Base-by-base conservation (phyloP, 352 stramenopile species). In the Phytophthora macrochlamydospora region DNA sequence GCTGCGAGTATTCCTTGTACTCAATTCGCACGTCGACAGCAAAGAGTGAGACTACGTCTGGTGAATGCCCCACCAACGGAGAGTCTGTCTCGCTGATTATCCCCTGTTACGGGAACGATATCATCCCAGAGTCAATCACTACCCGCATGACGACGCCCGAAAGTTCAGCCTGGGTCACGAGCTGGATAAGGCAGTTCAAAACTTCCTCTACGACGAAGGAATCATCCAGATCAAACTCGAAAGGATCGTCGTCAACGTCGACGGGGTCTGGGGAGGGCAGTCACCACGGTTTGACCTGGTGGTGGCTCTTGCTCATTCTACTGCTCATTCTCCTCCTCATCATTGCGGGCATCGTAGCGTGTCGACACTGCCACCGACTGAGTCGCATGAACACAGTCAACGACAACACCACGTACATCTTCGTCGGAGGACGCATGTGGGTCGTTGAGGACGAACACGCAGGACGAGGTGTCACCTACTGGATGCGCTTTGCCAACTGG, bases 61-160 rank as follows among this genome's bases (percentile, higher is more conserved):
- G 46, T 3, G 33, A 51, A 29, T 85, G 76, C 44, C 42, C 52
- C 2, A 7, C 14, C 32, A 56, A 32, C 7, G 59, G 58, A 9
- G 51, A 49, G 11, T 67, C 56, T 49, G 49, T 50, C 8, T 79
- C 76, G 4, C 24, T 78, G n/a, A 51, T 70, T 7, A 62, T 83
- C 3, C 76, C 76, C 0, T 85, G 76, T 12, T 78, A 78, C 53
- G 55, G 62, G 2, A 69, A 57, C 7, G 31, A 59, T 14, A 63
- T 28, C 9, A 29, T 63, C 8, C 59, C 69, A 13, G 42, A 62
- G 2, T 31, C 49, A 7, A 51, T 65, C 1, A 61, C 40, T 57
- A 38, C 51, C 13, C 52, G 49, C 8, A 46, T 62, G 2, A 69
- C 54, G 18, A 57, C 49, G 31, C 65, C 65, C 31, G 38, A 58